Evolutionary conservation across 2,329 filamentous ascomycete species (phyloP), one percentile per base, ranked within the genome.

Genomic region (Ophidiomyces ophidiicola): DNA sequence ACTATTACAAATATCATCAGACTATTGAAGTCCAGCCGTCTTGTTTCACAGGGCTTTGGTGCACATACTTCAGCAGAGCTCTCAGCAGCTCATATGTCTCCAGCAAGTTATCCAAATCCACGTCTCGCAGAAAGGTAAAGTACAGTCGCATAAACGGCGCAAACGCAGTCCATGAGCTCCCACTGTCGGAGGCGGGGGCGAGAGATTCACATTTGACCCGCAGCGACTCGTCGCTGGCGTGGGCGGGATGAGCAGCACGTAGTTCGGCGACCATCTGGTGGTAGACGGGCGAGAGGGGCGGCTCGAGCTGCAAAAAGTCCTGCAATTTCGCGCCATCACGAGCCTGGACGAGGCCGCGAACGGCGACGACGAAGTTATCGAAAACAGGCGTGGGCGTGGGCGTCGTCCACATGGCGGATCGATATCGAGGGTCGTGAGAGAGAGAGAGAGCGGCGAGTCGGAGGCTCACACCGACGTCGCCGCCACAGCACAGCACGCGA

Each of bases 81-180:
- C 76, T 83, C 39, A 94, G 70, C 51, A 80, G 61, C 42, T 82
- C 72, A 54, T 93, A 85, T 3, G 86, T 80, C 40, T 74, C 71
- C 19, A 88, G 62, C 28, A 90, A 63, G 52, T 92, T 79, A 8
- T 78, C 73, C 35, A 82, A 77, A 51, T 92, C 71, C 21, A 88
- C 78, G 52, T 92, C 83, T 41, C 86, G 69, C 67, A 88, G 75
- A 51, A 87, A 93, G 31, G 72, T 67, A 47, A 94, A 68, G 53
- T 92, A 94, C 35, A 84, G 76, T 50, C 76, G 80, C 58, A 92
- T 74, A 53, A 94, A 92, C 2, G 76, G 71, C 35, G 80, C 68
- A 55, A 94, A 85, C 1, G 80, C 75, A 0, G 76, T 74, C 84
- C 85, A 93, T 0, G 78, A 72, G 29, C 71, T 76, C 46, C 73